Percentiles rank a stretch among this genome's conserved stretches.
Evolutionary conservation across 108 stramenopile genomes (phyloP).

Genomic region (Cylindrotheca closterium): DNA sequence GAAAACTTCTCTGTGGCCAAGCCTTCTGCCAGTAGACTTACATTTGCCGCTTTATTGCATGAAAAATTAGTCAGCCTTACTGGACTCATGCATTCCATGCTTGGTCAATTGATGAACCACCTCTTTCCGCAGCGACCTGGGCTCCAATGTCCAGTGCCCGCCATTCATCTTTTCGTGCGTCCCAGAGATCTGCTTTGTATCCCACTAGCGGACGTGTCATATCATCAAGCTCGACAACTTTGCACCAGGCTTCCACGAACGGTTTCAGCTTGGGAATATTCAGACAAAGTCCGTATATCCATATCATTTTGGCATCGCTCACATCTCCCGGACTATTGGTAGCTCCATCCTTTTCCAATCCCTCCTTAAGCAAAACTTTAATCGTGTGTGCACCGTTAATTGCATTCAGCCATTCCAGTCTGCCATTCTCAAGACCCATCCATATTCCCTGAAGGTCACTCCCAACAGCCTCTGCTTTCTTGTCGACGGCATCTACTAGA

Average conservation of each 20-base stretch:
- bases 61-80: not conserved
- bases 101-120: slow-evolving; percentile 52
- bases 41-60: too few species aligned
- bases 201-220: slow-evolving; percentile 43
- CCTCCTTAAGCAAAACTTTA: slow-evolving; percentile 50
- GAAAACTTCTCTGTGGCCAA: slow-evolving; percentile 1
- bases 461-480: slow-evolving; percentile 31
- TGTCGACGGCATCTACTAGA: slow-evolving; percentile 34
- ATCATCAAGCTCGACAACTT: slow-evolving; percentile 48
- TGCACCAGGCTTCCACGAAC: slow-evolving; percentile 36
- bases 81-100: slow-evolving; percentile 50
- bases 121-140: slow-evolving; percentile 58
- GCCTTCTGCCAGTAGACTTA: too few species aligned
- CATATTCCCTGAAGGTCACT: slow-evolving; percentile 56
- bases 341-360: slow-evolving; percentile 39
- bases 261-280: slow-evolving; percentile 33
- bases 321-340: slow-evolving; percentile 46
- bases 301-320: slow-evolving; percentile 67
- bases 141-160: slow-evolving; percentile 53
- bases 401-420: slow-evolving; percentile 52
- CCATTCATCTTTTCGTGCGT: slow-evolving; percentile 56
- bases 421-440: slow-evolving; percentile 50
- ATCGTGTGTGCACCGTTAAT: slow-evolving; percentile 49
- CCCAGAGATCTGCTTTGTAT: slow-evolving; percentile 56
- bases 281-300: slow-evolving; percentile 55